Evolutionary conservation across 2,329 filamentous ascomycete genomes (phyloP), one percentile per base, ranked within the genome.

Genomic region (Rhynchosporium graminicola): DNA sequence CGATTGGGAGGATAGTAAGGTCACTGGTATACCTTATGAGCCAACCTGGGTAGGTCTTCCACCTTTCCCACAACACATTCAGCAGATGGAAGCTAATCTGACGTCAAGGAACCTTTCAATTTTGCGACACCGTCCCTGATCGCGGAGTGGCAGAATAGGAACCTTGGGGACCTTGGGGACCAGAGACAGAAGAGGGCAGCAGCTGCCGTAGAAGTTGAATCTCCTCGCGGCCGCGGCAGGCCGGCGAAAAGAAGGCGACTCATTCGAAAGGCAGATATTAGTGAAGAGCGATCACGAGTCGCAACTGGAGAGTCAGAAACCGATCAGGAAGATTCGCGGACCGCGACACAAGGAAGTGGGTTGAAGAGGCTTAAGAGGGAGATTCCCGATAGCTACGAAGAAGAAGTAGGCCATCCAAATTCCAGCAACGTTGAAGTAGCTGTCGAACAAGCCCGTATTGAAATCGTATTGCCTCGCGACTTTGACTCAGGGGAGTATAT

Each of bases 1-100:
- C 59, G 80, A 85, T 69, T 87, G 85, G 85, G 79, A 77, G 54
- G 79, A 81, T 63, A 74, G 86, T 68, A 74, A 77, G n/a, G 63
- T 67, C 2, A 83, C 82, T 45, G 82, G 81, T 20, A 71, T 79
- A 64, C 63, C 65, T 1, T 87, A 80, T 69, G 61, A 73, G 3
- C 80, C 79, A 9, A 80, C 75, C 54, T 87, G 85, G 85, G 83
- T 81, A 77, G 40, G 74, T 66, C 36, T 38, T 9, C 36, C 26
- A 46, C 15, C 33, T 50, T 26, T 15, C 10, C 3, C 12, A 6
- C 9, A 46, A 57, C 10, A 10, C 29, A 54, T 26, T 40, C 28
- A 9, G 45, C 4, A 45, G 36, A 6, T 58, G 60, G 46, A 59
- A 26, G 29, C 33, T 40, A 2, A 42, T 26, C 43, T 33, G n/a